These are phyloP conservation scores for Austroboletus novae-zelandiae DNA, from an alignment of 1,284 basidiomycete species.

Conservation along the genomic window DNA sequence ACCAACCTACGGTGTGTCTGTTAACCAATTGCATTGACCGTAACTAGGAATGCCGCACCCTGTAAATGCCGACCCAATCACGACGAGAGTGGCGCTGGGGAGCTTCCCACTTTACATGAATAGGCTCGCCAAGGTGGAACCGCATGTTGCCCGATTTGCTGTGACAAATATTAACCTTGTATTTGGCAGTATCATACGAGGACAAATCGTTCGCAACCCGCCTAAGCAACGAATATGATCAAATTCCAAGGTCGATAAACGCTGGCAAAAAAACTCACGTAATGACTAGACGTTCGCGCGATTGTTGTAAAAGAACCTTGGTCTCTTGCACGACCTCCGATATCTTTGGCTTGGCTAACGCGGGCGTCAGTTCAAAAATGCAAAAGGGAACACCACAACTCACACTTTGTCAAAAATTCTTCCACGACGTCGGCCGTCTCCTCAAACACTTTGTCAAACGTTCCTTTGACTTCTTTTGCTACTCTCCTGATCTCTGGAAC, in stretches of 20 bases:
- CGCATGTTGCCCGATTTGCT: constrained; percentile 48
- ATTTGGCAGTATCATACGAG: constrained; percentile 76
- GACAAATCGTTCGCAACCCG: constrained; percentile 82
- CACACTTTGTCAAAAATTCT: constrained; percentile 89
- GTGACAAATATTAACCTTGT: constrained; percentile 64
- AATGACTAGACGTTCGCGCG: constrained; percentile 85
- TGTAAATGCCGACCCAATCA: constrained; percentile 97
- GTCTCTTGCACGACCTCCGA: constrained; percentile 90
- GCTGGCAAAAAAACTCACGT: constrained; percentile 55
- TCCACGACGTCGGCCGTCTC: constrained; percentile 90
- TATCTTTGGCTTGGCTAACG: constrained; percentile 54
- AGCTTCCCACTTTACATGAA: constrained; percentile 84
- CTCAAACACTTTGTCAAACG: constrained; percentile 92
- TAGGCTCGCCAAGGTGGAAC: constrained; percentile 91
- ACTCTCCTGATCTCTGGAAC: constrained; percentile 77
- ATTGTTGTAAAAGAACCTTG: constrained; percentile 87
- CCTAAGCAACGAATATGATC: constrained; percentile 39
- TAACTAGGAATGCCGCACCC: constrained; percentile 38
- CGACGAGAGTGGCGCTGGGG: constrained; percentile 86
- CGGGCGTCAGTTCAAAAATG: not conserved
- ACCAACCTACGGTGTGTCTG: constrained; percentile 56
- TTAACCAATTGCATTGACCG: constrained; percentile 3
- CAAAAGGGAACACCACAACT: constrained; percentile 24
- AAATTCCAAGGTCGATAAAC: not conserved
- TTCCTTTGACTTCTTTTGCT: constrained; percentile 87